A percentile compares a stretch with the other conserved stretches of the same genome.
Evolutionary conservation across 768 basidiomycete species (phyloP).

Genomic region (Plicaturopsis crispa): DNA sequence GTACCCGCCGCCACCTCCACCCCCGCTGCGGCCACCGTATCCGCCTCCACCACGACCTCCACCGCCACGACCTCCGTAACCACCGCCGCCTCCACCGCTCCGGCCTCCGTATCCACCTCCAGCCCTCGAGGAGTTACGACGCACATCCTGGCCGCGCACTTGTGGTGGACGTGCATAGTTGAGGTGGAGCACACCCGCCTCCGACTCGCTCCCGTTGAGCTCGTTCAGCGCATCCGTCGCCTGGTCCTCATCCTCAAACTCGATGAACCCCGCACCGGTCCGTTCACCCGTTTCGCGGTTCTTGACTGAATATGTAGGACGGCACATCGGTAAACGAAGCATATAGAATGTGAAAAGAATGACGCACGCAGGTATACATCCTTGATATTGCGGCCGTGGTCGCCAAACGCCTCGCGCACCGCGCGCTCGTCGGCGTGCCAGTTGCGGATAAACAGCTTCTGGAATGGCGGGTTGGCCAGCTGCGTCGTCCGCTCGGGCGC

Average conservation of each 20-base stretch:
- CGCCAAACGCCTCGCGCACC: constrained; percentile 18
- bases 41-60: neutral
- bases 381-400: constrained; percentile 11
- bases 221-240: constrained; percentile 41
- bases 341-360: constrained; percentile 2
- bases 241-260: constrained; percentile 36
- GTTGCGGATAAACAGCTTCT: constrained; percentile 22
- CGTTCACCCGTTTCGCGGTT: constrained; percentile 21
- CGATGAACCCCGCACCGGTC: constrained; percentile 40
- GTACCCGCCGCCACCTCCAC: neutral
- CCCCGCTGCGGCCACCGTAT: neutral
- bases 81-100: neutral
- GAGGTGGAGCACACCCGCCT: constrained; percentile 30
- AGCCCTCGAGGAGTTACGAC: neutral
- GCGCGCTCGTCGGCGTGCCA: constrained; percentile 18
- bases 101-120: neutral
- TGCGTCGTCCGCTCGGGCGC: constrained; percentile 13
- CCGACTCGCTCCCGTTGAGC: constrained; percentile 28
- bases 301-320: constrained; percentile 19
- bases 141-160: neutral
- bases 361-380: constrained; percentile 9
- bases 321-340: neutral
- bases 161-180: constrained; percentile 28
- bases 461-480: constrained; percentile 14
- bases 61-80: neutral